Conservation (phyloP, 768 basidiomycete species). For the Heimioporus sp. region DNA sequence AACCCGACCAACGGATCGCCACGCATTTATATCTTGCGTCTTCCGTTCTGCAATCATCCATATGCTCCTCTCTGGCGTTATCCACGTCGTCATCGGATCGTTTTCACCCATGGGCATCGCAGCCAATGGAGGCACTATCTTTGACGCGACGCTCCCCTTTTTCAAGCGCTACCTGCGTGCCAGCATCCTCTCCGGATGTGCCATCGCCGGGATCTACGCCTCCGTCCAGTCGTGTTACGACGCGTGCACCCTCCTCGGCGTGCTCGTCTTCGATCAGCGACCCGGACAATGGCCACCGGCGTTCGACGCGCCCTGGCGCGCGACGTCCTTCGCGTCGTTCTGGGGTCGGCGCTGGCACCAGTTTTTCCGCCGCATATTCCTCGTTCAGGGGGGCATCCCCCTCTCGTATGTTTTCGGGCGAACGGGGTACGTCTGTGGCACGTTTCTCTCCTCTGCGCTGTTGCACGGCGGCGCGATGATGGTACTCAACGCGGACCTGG, state of each 20-base stretch:
- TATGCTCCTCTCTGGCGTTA: constrained; percentile 40
- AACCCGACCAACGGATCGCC: constrained; percentile 24
- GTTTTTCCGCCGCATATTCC: constrained; percentile 31
- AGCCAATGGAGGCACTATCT: constrained; percentile 29
- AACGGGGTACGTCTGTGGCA: constrained; percentile 47
- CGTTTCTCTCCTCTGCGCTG: constrained; percentile 54
- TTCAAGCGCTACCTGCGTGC: constrained; percentile 35
- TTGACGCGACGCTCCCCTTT: constrained; percentile 28
- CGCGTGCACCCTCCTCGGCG: constrained; percentile 18
- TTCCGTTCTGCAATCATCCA: constrained; percentile 32
- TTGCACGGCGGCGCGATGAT: constrained; percentile 52
- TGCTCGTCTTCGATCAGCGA: constrained; percentile 27
- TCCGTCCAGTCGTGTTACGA: constrained; percentile 39
- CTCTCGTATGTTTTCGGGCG: constrained; percentile 42
- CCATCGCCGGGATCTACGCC: constrained; percentile 43
- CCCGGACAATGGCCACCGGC: constrained; percentile 32
- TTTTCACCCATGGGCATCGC: constrained; percentile 39
- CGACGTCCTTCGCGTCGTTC: constrained; percentile 35
- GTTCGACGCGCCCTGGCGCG: constrained; percentile 31
- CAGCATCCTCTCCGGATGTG: constrained; percentile 38
- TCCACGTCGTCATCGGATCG: constrained; percentile 47
- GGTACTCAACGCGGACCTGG: constrained; percentile 49
- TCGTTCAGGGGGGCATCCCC: constrained; percentile 29
- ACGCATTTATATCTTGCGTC: constrained; percentile 37
- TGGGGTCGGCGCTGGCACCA: constrained; percentile 41